These are phyloP conservation scores for Wickerhamomyces chambardii DNA, from an alignment of 805 yeast species.

Conservation along the genomic window DNA sequence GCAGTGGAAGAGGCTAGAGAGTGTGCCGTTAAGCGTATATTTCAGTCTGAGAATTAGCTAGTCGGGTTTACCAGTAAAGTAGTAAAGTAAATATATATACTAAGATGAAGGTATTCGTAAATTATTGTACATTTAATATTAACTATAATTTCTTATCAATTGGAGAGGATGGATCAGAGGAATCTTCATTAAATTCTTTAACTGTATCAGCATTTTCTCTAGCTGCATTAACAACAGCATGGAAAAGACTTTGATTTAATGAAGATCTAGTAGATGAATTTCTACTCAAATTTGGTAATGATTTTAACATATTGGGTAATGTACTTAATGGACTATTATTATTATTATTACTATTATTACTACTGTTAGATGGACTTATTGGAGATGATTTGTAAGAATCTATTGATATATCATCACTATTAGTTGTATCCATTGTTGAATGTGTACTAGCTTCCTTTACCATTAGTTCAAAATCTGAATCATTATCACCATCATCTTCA, in stretches of 20 bases:
- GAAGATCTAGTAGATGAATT: slow-evolving; percentile 4
- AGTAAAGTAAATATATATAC: too few species aligned
- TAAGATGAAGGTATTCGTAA: too few species aligned
- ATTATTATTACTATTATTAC: too few species aligned
- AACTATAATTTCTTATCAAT: neutral
- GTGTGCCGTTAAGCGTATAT: too few species aligned
- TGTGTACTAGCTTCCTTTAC: slow-evolving; percentile 3
- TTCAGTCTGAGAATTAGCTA: too few species aligned
- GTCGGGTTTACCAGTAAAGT: too few species aligned
- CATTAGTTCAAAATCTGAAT: slow-evolving; percentile 22
- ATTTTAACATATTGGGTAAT: neutral
- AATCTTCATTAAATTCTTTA: neutral
- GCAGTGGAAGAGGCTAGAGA: too few species aligned
- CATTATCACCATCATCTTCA: slow-evolving; percentile 33
- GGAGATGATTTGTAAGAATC: too few species aligned
- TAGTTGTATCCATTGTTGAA: too few species aligned
- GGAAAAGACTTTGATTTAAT: slow-evolving; percentile 47
- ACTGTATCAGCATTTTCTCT: slow-evolving; percentile 28
- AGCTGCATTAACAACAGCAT: slow-evolving; percentile 65
- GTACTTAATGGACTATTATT: neutral
- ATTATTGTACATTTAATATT: too few species aligned
- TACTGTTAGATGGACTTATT: neutral
- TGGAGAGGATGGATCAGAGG: neutral
- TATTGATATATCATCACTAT: too few species aligned
- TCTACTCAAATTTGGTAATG: neutral